Evolutionary conservation across 306 rosid genomes (phyloP), one percentile per base, ranked within the genome.

Genomic region (Glycine soja): DNA sequence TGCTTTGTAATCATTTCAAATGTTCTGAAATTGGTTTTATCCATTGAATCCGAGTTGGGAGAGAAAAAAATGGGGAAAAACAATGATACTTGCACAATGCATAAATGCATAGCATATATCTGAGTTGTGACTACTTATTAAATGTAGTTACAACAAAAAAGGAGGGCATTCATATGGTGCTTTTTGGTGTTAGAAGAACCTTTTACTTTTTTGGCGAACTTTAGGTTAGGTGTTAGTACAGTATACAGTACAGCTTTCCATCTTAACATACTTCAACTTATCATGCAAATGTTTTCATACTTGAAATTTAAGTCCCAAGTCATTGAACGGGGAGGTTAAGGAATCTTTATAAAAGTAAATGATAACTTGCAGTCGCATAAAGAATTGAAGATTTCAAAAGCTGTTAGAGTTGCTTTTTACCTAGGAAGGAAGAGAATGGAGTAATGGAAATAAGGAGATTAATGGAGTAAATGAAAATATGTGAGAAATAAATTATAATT

Each of bases 201-300:
- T 46, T 69, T 69, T 10, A 10, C 9, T 69, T 40, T 68, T 19
- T 4, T 1, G 13, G 53, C 3, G 10, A 68, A 68, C 74, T 67
- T 67, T 67, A 67, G 52, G 38, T 67, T 67, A 67, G 52, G 38
- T 18, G 40, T 46, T 45, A 45, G 56, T 18, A 53, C 59, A 53
- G 16, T n/a, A 15, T 6, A 45, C 1, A 53, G 1, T 42, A 42
- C 32, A 67, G 2, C 52, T 72, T 72, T 36, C 10, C 65, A 53
- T 34, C 2, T 40, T 36, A 72, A 9, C 43, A 72, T 2, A 36
- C 4, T 50, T 72, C 47, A 14, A 70, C 16, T 11, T 50, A 24
- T 70, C 19, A 13, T 6, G 10, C n/a, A 40, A 40, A 10, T 57
- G 7, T 18, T 56, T 74, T 42, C 42, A 74, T 12, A 10, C 68